Evolutionary conservation across 2,329 filamentous ascomycete species (phyloP), one percentile per base, ranked within the genome.

Genomic region (Fusarium virguliforme): DNA sequence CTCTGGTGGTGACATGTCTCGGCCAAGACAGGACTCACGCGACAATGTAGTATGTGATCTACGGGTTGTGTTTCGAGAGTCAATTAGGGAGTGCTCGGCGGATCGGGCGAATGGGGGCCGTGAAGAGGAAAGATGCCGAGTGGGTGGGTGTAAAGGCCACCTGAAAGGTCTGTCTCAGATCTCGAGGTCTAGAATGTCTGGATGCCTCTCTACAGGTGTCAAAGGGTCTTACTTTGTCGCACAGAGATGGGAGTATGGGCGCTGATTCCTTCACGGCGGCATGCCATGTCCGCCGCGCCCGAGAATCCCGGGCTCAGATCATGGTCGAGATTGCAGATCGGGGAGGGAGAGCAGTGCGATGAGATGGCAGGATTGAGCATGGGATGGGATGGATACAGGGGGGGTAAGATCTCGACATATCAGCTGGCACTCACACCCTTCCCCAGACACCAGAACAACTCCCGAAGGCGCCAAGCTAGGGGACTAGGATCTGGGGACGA

Each of bases 1-100:
- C 64, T 72, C 15, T 62, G 18, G 62, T 34, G 15, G 59, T 10
- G 9, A 57, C 34, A 50, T 66, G 60, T 70, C 64, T 70, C 56
- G 64, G 22, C 38, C 43, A 55, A 60, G 46, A 18, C 28, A 24
- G 12, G 46, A 40, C 67, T 60, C 62, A 48, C 64, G 55, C 59
- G 68, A 66, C 59, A 41, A 15, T 55, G 12, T n/a, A 37, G 12
- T 51, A 35, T 46, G 24, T 46, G 24, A 15, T 28, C 8, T 28
- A 46, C 41, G 41, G 18, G 18, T 18, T 13, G 41, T 46, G 41
- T 46, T 46, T 28, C 41, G 26, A 46, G 13, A 24, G 24, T 12
- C 41, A 12, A 28, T 46, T 22, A 18, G 6, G 41, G n/a, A 26
- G 13, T 50, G 67, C 63, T 48, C 69, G 57, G 71, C 18, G 63